Evolutionary conservation across 2,329 filamentous ascomycete species (phyloP), one percentile per base, ranked within the genome.

Genomic region (Sclerotinia nivalis): DNA sequence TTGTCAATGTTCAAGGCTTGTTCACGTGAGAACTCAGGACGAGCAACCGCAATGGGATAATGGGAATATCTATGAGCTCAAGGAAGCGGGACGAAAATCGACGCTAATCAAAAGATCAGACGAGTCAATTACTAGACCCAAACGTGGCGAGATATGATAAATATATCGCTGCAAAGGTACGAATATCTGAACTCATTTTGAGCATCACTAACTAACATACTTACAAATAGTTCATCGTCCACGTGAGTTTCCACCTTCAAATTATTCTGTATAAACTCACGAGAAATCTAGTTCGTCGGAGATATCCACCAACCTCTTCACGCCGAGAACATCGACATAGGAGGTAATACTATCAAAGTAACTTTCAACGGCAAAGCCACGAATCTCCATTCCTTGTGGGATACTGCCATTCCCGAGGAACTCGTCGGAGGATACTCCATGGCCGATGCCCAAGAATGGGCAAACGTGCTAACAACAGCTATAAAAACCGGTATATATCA

Each of bases 381-480:
- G 69, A 93, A 93, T 76, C 83, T 93, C 55, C 91, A 93, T 76
- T 85, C 89, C 70, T 86, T 92, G 22, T 93, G 91, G 91, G 91
- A 93, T 77, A 87, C 85, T 67, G 86, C 85, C 73, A 92, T 93
- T 72, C 84, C 87, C 0, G 89, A 91, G 80, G 86, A 89, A 76
- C 80, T 87, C 75, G 81, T 90, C 1, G 89, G 89, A 2, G 86
- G 84, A n/a, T 86, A 76, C 78, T 82, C 79, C 78, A 84, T 78
- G 0, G 78, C 79, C 7, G 80, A 84, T 59, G 88, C 87, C 1
- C 78, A 81, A 65, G 77, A 77, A 55, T 91, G 89, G 86, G 86
- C 89, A 1, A 80, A 81, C n/a, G 79, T 83, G 68, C 82, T 92
- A 31, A 83, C 84, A 9, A 73, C 77, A 0, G 83, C 85, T 74